These are phyloP conservation scores for Tolypocladium nubicola DNA, from an alignment of 2,329 filamentous ascomycete genomes.

Conservation along the genomic window DNA sequence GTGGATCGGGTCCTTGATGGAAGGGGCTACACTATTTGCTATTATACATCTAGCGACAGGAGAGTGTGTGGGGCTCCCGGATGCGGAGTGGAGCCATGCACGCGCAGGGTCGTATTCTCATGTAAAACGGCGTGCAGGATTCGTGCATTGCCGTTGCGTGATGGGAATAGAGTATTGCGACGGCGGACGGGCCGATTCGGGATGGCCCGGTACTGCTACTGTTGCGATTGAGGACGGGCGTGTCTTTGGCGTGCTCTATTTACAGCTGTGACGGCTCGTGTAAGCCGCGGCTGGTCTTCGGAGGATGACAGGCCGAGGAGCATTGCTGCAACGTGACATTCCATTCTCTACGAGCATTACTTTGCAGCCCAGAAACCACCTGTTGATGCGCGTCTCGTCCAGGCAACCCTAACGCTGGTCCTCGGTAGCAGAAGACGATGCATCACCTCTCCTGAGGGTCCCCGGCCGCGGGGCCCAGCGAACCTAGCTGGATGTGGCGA, in stretches of 20 bases:
- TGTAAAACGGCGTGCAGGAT: neutral
- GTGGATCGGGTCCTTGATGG: constrained; percentile 5
- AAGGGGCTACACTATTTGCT: neutral
- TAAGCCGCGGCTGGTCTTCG: neutral
- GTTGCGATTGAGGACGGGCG: neutral
- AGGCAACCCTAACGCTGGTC: no score
- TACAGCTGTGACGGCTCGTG: neutral
- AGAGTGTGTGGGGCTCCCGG: neutral
- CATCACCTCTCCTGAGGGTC: no score
- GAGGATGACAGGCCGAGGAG: no score
- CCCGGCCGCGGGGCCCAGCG: neutral
- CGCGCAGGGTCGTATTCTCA: no score
- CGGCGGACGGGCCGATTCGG: neutral
- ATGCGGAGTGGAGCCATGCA: neutral
- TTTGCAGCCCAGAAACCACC: no score
- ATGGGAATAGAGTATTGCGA: neutral
- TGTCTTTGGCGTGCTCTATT: neutral
- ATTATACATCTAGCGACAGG: neutral
- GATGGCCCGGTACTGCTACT: neutral
- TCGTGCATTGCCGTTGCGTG: neutral
- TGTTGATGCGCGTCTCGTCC: no score
- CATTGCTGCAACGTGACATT: no score
- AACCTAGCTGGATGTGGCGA: neutral
- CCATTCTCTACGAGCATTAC: no score
- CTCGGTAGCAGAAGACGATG: no score